Base-by-base conservation (phyloP, 2,329 filamentous ascomycete genomes). In the Fusarium sp. region DNA sequence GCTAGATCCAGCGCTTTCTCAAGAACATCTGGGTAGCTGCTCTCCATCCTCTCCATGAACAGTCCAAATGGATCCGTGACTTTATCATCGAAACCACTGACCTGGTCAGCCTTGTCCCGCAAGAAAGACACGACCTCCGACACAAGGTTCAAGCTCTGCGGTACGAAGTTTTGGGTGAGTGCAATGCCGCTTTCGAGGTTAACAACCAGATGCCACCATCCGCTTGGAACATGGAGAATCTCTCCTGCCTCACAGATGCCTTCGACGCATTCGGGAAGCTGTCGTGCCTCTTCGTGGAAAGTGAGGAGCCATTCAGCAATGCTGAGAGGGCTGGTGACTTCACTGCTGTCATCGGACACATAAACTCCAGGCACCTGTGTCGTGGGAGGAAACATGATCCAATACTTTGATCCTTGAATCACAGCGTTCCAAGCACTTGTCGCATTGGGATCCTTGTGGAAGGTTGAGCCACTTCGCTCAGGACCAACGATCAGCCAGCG, bases 171-270 rank as follows among this genome's bases (percentile, higher is more conserved):
- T 78, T 98, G 95, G 10, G 95, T 98, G 69, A 98, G 86, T 6
- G 95, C 96, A 68, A 98, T 92, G 42, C 92, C 92, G 15, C 88
- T 86, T 72, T 94, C 92, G 3, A 97, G 82, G 76, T 98, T 98
- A 44, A 98, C 90, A 12, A 98, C 96, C 31, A 98, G 83, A 83
- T 98, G 95, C 90, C 96, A 98, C 95, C 95, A 98, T 8, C 95
- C 94, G 52, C 91, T 94, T 0, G 96, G 95, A 8, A 98, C 95
- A 77, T 98, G 93, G 49, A 98, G 81, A 18, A 98, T 91, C 79
- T 98, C 96, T 4, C 95, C 95, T 41, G 90, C 88, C 16, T 83
- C 80, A 77, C 95, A 98, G 28, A 98, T 89, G 0, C 93, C 95
- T 80, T 98, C 95, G 29, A 92, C 80, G 74, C 94, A 98, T 13